Percentiles rank a stretch among this genome's conserved stretches.
Conservation (phyloP, 2,329 filamentous ascomycete genomes). For the Penicillium sp. region DNA sequence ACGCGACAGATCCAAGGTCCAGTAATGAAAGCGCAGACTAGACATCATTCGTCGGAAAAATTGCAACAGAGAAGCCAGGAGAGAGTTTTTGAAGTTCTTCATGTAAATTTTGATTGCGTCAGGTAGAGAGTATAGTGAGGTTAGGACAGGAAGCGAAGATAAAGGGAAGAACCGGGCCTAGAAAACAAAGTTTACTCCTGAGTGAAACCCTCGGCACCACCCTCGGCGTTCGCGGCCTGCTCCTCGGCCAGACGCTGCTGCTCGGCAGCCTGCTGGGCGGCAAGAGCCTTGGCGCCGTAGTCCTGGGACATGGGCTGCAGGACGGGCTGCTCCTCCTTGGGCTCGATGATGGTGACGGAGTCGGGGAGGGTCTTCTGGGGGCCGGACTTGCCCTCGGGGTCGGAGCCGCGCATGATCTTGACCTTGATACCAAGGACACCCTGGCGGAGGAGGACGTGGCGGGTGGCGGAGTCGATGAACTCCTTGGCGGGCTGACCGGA, state of each 20-base stretch:
- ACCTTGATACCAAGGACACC: constrained; percentile 99
- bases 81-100: constrained; percentile 26
- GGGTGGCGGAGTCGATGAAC: constrained; percentile 98
- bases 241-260: constrained; percentile 62
- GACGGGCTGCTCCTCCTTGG: constrained; percentile 97
- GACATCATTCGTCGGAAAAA: background rate
- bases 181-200: constrained; percentile 49
- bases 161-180: constrained; percentile 32
- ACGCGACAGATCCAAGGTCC: background rate
- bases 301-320: constrained; percentile 96
- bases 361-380: constrained; percentile 97
- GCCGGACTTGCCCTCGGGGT: constrained; percentile 98
- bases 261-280: constrained; percentile 59
- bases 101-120: constrained; percentile 43
- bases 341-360: constrained; percentile 99
- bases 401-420: constrained; percentile 99
- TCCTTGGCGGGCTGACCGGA: constrained; percentile 99
- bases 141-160: constrained; percentile 34
- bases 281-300: constrained; percentile 90
- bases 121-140: constrained; percentile 38
- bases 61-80: constrained; percentile 1
- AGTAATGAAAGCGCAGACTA: background rate
- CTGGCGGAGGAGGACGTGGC: constrained; percentile 99
- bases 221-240: constrained; percentile 54
- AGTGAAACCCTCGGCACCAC: constrained; percentile 45